Evolutionary conservation across 805 yeast species (phyloP).

Genomic region (Kregervanrija fluxuum): DNA sequence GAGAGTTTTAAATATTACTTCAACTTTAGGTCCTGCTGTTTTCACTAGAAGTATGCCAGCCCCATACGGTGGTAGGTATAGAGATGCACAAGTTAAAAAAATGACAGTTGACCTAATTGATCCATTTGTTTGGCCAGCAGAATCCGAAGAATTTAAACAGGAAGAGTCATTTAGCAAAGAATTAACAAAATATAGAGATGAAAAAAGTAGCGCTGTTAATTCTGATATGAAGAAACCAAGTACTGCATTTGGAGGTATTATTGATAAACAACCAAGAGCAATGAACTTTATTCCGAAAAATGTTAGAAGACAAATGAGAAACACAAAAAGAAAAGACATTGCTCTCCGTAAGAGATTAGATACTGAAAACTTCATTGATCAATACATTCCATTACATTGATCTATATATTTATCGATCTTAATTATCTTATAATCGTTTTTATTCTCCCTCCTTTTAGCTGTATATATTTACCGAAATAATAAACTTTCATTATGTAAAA

Average conservation of each 20-base stretch:
- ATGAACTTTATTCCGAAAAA: slow-evolving; percentile 56
- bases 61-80: slow-evolving; percentile 56
- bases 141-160: slow-evolving; percentile 27
- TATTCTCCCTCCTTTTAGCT: too few species aligned
- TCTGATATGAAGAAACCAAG: slow-evolving; percentile 65
- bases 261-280: slow-evolving; percentile 46
- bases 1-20: slow-evolving; percentile 81
- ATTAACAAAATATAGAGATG: slow-evolving; percentile 44
- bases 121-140: slow-evolving; percentile 93
- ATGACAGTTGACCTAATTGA: slow-evolving; percentile 96
- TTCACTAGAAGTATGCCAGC: slow-evolving; percentile 50
- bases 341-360: slow-evolving; percentile 16
- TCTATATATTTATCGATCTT: slow-evolving; percentile 17
- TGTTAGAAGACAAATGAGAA: slow-evolving; percentile 38
- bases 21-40: slow-evolving; percentile 71
- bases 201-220: slow-evolving; percentile 43
- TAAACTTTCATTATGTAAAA: neutral
- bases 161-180: slow-evolving; percentile 34
- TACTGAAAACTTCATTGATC: slow-evolving; percentile 31
- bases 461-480: neutral
- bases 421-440: neutral
- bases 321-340: slow-evolving; percentile 33
- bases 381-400: slow-evolving; percentile 34
- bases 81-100: slow-evolving; percentile 79
- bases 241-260: slow-evolving; percentile 67